A percentile compares a stretch with the other conserved stretches of the same genome.
Conservation (phyloP, 2,329 filamentous ascomycete genomes). For the Penicillium freii region DNA sequence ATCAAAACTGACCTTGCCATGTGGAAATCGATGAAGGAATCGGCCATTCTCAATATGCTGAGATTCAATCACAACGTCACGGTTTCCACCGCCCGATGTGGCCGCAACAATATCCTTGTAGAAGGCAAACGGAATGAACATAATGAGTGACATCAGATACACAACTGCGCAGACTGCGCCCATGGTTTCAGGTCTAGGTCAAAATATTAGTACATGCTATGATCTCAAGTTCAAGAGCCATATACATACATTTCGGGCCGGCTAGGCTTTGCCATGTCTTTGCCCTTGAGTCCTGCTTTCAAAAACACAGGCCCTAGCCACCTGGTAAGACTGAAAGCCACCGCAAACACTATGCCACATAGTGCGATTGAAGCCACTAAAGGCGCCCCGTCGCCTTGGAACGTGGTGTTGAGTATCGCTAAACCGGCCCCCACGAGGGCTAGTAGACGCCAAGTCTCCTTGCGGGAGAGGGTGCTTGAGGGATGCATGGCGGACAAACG, state of each 20-base stretch:
- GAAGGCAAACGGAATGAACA: constrained; percentile 95
- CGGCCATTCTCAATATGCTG: constrained; percentile 76
- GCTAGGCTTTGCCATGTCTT: constrained; percentile 77
- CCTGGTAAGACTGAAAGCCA: constrained; percentile 80
- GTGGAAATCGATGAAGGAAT: constrained; percentile 86
- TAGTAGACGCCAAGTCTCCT: constrained; percentile 58
- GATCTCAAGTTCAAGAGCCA: not conserved
- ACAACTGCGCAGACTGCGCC: constrained; percentile 89
- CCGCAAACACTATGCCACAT: constrained; percentile 77
- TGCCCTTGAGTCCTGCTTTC: constrained; percentile 81
- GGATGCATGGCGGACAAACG: constrained; percentile 32
- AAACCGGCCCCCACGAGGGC: constrained; percentile 67
- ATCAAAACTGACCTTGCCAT: constrained; percentile 69
- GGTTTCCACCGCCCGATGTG: constrained; percentile 88
- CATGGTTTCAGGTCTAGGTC: constrained; percentile 80
- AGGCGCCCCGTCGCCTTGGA: constrained; percentile 82
- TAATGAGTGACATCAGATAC: constrained; percentile 82
- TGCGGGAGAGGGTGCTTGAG: constrained; percentile 46
- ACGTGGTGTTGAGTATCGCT: constrained; percentile 72
- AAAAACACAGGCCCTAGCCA: constrained; percentile 93
- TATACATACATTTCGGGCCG: constrained; percentile 67
- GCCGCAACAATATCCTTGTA: constrained; percentile 97
- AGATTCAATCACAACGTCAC: constrained; percentile 74
- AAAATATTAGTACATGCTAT: constrained; percentile 8
- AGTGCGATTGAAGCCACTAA: constrained; percentile 85